phyloP scores from a whole-genome alignment of 371 early-diverging fungal species.

The Syncephalis fuscata region DNA sequence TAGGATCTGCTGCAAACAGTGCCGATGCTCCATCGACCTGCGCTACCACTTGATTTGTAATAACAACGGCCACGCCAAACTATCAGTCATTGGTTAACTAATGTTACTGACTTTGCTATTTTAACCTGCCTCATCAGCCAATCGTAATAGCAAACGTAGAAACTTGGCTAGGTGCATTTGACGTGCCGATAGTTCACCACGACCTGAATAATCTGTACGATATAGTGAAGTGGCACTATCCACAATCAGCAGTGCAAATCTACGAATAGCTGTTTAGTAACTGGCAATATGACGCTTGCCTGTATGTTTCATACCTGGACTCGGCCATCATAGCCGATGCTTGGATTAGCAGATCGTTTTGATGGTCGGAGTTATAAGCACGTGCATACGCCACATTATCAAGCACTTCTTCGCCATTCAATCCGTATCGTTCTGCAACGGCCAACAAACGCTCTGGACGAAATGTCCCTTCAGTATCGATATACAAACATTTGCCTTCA shows the following conservation, averaged over 20 bases:
- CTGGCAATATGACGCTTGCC: neutral
- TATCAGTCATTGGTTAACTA: slow-evolving; percentile 7
- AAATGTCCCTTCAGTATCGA: slow-evolving; percentile 99
- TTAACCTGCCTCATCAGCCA: slow-evolving; percentile 78
- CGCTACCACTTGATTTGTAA: slow-evolving; percentile 98
- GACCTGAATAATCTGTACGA: slow-evolving; percentile 95
- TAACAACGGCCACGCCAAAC: slow-evolving; percentile 96
- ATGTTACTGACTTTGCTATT: slow-evolving; percentile 1
- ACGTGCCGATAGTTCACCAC: slow-evolving; percentile 95
- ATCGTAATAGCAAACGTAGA: slow-evolving; percentile 70
- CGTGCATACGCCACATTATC: slow-evolving; percentile 96
- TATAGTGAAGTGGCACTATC: slow-evolving; percentile 97
- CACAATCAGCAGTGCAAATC: slow-evolving; percentile 82
- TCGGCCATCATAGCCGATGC: slow-evolving; percentile 98
- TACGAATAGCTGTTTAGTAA: slow-evolving; percentile 4
- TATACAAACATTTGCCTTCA: slow-evolving; percentile 94
- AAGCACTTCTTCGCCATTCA: slow-evolving; percentile 79
- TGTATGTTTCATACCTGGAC: slow-evolving; percentile 22
- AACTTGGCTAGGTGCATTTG: slow-evolving; percentile 96
- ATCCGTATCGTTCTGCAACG: slow-evolving; percentile 78
- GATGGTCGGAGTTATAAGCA: slow-evolving; percentile 98
- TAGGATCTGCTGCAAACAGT: slow-evolving; percentile 87
- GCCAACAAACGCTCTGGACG: slow-evolving; percentile 84
- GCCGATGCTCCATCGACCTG: slow-evolving; percentile 88
- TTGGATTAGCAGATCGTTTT: slow-evolving; percentile 75